Base-by-base conservation (phyloP, 2,329 filamentous ascomycete genomes). In the Aspergillus neotritici region DNA sequence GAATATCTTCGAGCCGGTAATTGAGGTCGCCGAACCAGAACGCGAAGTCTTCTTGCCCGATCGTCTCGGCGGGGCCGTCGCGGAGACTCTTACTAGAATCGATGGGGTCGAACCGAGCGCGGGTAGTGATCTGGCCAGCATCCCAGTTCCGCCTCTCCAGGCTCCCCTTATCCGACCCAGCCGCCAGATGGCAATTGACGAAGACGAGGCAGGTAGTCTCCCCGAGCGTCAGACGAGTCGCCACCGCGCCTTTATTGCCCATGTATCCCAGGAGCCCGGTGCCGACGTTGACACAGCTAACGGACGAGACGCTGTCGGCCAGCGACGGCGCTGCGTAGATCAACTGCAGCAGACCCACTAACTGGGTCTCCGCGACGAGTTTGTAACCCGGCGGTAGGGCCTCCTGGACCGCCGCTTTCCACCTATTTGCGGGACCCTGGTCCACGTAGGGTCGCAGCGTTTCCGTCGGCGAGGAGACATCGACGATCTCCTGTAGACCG, bases 1-100 rank as follows among this genome's bases (percentile, higher is more conserved):
- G 87, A 37, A 97, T 78, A 34, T 84, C 87, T 39, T 94, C 87
- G 1, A 98, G 75, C 28, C 93, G 81, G 61, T 96, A 98, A 63
- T 98, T 98, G 33, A 98, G 74, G 64, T 98, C 93, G 5, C 93
- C 93, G 58, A 95, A 87, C 88, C 91, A 97, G 59, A 98, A 96
- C 0, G 83, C 82, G 67, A 96, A 89, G 60, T 98, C 93, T 52
- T 94, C 91, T 31, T 94, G 86, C 1, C 87, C 90, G 51, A 98
- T 83, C 30, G 73, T 78, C 40, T 86, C 81, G 16, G 47, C 51
- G 11, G 54, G 45, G 1, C 75, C 70, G 15, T 83, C 79, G n/a
- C 83, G 80, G 31, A 67, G 63, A 2, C 61, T 70, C 5, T 84
- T 79, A 7, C 86, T 82, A 0, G 77, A 72, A 45, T 84, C 77